Evolutionary conservation across 495 filamentous ascomycete species (phyloP), one percentile per base, ranked within the genome.

Genomic region (Neurospora sp.): DNA sequence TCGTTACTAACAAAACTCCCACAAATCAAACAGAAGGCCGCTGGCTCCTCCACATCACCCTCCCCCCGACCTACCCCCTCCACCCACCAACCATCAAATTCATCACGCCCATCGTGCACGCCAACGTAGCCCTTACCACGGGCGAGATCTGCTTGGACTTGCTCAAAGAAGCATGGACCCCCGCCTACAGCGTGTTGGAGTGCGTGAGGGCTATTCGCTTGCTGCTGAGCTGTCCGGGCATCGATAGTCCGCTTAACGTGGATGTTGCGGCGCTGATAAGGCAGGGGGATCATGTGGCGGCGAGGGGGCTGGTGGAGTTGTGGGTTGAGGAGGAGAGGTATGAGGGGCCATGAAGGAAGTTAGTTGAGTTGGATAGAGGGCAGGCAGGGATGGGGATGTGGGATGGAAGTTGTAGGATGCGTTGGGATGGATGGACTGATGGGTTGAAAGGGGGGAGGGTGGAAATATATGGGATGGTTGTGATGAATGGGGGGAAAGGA

Each of bases 111-210:
- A 89, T 96, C 75, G 94, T 91, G 76, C 94, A 97, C 82, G 90
- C 95, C 10, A 97, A 97, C 82, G 87, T 98, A 35, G 85, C 86
- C 72, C 90, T 93, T 78, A 84, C 88, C 75, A 94, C 90, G 5
- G 96, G 96, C 76, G 93, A 97, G 79, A 96, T 99, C 79, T 98
- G 96, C 77, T 87, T 98, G 14, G 94, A 97, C 74, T 85, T 99
- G 71, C 82, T 99, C 61, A 91, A 90, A 75, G 88, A 89, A 39
- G 86, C 87, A 65, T 99, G 96, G 96, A 90, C 90, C 74, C 91
- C 94, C 40, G 88, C 91, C 40, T 96, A 96, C 78, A 95, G 91
- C 39, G 85, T 98, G 31, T 88, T 90, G 31, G 86, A 88, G 73
- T 93, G 91, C 70, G 81, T 98, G 76, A 90, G 91, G 75, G 89